Evolutionary conservation across 129 eudicot genomes (phyloP), one percentile per base, ranked within the genome.

Genomic region (Flaveria linearis): DNA sequence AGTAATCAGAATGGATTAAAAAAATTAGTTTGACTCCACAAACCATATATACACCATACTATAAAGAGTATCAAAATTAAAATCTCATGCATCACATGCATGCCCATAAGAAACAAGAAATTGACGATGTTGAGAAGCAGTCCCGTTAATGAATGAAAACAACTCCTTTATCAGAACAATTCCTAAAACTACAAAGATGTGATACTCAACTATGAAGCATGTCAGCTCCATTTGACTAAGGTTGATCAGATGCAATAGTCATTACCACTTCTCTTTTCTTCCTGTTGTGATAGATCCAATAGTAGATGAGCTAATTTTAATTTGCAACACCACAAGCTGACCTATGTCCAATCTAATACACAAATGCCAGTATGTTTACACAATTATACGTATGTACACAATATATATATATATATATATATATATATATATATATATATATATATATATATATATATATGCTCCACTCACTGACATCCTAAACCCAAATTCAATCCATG

Each of bases 201-300:
- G 47, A 63, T 62, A 36, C 33, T 75, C 69, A 51, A 28, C 39
- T 68, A 23, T 58, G 70, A 68, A 47, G 17, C 23, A 69, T 41
- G 50, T 43, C 76, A 45, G 71, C 76, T 56, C 46, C 36, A 45
- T 69, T 42, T 78, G 36, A 68, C 76, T 57, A 69, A 55, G 63
- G 50, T 33, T 57, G 23, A 26, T 17, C 69, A 57, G 69, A 78
- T 78, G 76, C 76, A 57, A 69, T 68, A 42, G 55, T 77, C 53
- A 53, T 20, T 66, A 49, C 55, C 80, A 76, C 25, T 55, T 68
- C 15, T 43, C 60, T 30, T 22, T 76, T 68, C 42, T 78, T 64
- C 68, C 42, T 17, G 75, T 78, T 43, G 10, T 57, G 23, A 12
- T 42, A 56, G 69, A 78, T 78, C 71, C n/a, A 69, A 12, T 68